Conservation (phyloP, 2,329 filamentous ascomycete genomes). For the Colletotrichum salicis region DNA sequence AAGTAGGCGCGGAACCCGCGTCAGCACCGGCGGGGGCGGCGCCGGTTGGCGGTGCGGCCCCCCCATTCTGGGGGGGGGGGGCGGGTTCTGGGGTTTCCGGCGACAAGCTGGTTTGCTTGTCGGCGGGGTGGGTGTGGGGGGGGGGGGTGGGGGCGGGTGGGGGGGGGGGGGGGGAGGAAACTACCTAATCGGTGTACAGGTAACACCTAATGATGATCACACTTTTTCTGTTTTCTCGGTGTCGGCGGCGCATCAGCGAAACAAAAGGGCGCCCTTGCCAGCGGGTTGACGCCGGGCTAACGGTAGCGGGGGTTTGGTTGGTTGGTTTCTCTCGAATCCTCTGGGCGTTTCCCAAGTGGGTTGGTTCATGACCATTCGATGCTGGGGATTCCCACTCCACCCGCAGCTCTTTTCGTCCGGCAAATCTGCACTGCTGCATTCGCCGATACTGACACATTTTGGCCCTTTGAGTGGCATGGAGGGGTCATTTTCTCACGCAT, state of each 20-base stretch:
- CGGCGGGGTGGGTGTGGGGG: too few species aligned
- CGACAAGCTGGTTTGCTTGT: too few species aligned
- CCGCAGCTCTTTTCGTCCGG: conserved; percentile 10
- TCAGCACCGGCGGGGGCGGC: too few species aligned
- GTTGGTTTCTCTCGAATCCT: neutral
- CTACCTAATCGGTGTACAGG: conserved; percentile 5
- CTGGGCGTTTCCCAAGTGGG: conserved; percentile 15
- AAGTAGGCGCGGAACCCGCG: too few species aligned
- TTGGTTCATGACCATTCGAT: conserved; percentile 16
- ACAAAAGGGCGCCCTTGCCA: neutral
- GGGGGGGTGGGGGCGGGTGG: too few species aligned
- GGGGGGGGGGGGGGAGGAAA: too few species aligned
- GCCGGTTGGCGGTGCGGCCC: too few species aligned
- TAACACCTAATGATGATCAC: neutral
- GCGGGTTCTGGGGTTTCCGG: too few species aligned
- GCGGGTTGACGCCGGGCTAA: neutral
- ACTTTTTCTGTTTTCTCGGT: conserved; percentile 3
- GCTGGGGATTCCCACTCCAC: conserved; percentile 10
- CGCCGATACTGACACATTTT: neutral
- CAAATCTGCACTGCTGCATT: conserved; percentile 11
- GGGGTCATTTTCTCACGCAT: neutral
- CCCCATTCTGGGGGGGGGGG: too few species aligned
- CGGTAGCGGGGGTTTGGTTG: neutral
- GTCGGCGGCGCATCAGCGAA: conserved; percentile 1
- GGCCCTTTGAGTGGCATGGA: too few species aligned